phyloP scores from a whole-genome alignment of 2,329 filamentous ascomycete species.

The Nemania sp. region DNA sequence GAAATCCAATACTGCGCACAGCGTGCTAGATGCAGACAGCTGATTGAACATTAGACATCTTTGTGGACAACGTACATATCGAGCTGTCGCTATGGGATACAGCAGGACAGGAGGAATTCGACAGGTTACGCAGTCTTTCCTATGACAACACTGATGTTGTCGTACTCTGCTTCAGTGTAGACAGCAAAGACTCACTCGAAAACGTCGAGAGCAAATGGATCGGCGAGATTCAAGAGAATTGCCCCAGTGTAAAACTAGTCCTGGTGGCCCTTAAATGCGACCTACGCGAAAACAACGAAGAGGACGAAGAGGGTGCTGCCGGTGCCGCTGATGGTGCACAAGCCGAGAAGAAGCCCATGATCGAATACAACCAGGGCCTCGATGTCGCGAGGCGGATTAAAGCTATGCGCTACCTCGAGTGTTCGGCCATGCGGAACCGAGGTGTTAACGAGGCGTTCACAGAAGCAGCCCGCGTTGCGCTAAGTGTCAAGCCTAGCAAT shows the following conservation, averaged over 20 bases:
- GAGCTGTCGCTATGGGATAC: conserved; percentile 98
- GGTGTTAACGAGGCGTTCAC: conserved; percentile 99
- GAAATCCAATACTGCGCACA: not conserved
- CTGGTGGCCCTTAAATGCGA: conserved; percentile 97
- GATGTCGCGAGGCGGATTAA: conserved; percentile 90
- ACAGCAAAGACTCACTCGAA: conserved; percentile 93
- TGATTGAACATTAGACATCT: conserved; percentile 70
- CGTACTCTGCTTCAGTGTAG: conserved; percentile 98
- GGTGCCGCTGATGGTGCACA: conserved; percentile 44
- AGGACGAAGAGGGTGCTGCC: conserved; percentile 63
- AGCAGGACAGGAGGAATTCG: conserved; percentile 98
- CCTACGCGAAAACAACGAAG: conserved; percentile 74
- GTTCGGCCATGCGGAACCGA: conserved; percentile 96
- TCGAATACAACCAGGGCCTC: conserved; percentile 88
- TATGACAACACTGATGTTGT: conserved; percentile 98
- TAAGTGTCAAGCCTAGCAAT: conserved; percentile 70
- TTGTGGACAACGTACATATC: conserved; percentile 95
- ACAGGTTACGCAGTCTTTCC: conserved; percentile 89
- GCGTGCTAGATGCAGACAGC: not conserved
- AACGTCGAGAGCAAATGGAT: conserved; percentile 99
- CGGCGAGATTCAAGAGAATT: conserved; percentile 96
- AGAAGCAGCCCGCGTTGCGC: conserved; percentile 90
- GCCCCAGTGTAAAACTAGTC: conserved; percentile 91
- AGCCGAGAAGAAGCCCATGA: conserved; percentile 70
- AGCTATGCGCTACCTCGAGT: conserved; percentile 93